Evolutionary conservation across 139 green algal genomes (phyloP), one percentile per base, ranked within the genome.

Genomic region (Chlorella vulgaris): DNA sequence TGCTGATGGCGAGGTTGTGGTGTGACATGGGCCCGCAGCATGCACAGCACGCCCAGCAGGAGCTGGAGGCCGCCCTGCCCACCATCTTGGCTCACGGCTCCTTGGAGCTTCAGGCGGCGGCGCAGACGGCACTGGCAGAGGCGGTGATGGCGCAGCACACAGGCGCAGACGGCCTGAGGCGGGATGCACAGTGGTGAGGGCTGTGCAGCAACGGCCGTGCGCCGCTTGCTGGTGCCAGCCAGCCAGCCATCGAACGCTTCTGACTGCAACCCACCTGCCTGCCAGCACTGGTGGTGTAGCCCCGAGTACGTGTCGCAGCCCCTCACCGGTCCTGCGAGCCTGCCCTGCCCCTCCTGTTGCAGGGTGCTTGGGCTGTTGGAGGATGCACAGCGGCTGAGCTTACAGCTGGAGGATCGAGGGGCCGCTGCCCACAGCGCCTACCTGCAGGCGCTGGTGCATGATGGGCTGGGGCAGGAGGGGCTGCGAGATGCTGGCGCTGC

Each of bases 71-170:
- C 1, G 82, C 61, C 29, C 60, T 93, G 58, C 88, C 86, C 29
- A 66, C 86, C 0, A 65, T 93, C 24, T 53, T 93, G 62, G 86
- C 84, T 4, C 83, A 91, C 15, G 89, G 86, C 5, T 53, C 66
- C 19, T 35, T 81, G 63, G 63, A 75, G 28, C 35, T 86, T 50
- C 81, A 80, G 77, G 80, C 69, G 0, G 47, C 68, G 4, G 86
- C 78, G n/a, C 87, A 88, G 79, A 53, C 87, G 55, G 42, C 76
- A 33, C 58, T 93, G 55, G 89, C 84, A n/a, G 81, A 91, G 69
- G 67, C 76, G 10, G 36, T 89, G 39, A 67, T 92, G 81, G 76
- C 69, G 6, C 55, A 58, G 55, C 65, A 63, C 33, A 68, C 15
- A 22, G 39, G 6, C 36, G 26, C 38, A n/a, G 70, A 62, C 6